Base-by-base conservation (phyloP, 73 alveolate genomes). In the Paramecium octaurelia region DNA sequence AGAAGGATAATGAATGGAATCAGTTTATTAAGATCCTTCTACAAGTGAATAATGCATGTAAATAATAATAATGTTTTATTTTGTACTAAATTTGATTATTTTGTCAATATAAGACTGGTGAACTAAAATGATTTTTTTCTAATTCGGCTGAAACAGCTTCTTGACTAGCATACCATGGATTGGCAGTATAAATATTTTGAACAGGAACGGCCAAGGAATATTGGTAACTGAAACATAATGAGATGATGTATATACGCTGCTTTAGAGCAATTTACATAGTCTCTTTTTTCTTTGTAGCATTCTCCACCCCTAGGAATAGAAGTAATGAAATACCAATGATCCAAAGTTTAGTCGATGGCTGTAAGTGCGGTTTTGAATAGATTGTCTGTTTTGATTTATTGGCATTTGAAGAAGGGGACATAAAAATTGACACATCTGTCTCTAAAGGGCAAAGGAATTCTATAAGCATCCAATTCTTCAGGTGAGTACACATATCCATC, bases 301-400 rank as follows among this genome's bases (percentile, higher is more conserved):
- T 80, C 91, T 42, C 75, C 91, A 43, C 75, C 91, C 91, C 91
- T 80, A 43, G 10, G 73, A 20, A 80, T 80, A 80, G 16, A 16
- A 80, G 42, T 44, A 44, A 8, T 14, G 40, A 20, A 44, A 44
- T 80, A 80, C 91, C 91, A 80, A 31, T 80, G 27, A 80, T 80
- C 91, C 18, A 80, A 80, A 7, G 44, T 18, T 14, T 40, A 10
- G 31, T 44, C 73, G 10, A 80, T 24, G 7, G 38, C 57, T 73
- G 57, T 34, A 12, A 40, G 36, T 18, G 87, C 5, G 4, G 60
- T 73, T 40, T 73, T 73, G 20, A 73, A 40, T 36, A 31, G 18
- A 80, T 80, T 48, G 8, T 80, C 43, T 31, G 91, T 42, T 35
- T 80, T 80, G 7, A 44, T 42, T 48, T 80, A 40, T 80, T 42